phyloP scores from a whole-genome alignment of 495 filamentous ascomycete species.

The Cenococcum geophilum region DNA sequence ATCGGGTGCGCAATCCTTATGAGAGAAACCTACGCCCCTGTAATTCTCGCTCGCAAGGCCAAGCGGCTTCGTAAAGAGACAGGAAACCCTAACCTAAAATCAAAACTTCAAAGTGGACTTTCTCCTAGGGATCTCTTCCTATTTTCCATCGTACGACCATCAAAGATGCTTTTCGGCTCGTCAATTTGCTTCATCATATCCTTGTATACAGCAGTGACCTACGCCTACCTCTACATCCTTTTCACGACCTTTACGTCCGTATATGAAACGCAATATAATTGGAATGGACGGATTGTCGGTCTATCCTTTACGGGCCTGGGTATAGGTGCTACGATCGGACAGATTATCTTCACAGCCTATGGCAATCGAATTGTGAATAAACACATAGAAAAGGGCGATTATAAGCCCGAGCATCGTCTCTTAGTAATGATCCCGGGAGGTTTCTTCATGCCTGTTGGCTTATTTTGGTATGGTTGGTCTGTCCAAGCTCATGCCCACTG shows the following conservation, averaged over 20 bases:
- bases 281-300: slow-evolving; percentile 26
- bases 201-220: slow-evolving; percentile 68
- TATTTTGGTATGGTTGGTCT: slow-evolving; percentile 39
- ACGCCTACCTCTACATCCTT: slow-evolving; percentile 74
- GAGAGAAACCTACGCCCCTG: slow-evolving; percentile 32
- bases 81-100: slow-evolving; percentile 34
- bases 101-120: slow-evolving; percentile 35
- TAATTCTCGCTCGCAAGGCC: slow-evolving; percentile 34
- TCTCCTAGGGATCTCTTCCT: slow-evolving; percentile 37
- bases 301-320: slow-evolving; percentile 37
- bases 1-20: slow-evolving; percentile 26
- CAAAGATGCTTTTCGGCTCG: slow-evolving; percentile 47
- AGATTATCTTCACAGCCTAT: slow-evolving; percentile 26
- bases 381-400: slow-evolving; percentile 21
- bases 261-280: slow-evolving; percentile 50
- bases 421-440: slow-evolving; percentile 29
- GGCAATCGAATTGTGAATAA: slow-evolving; percentile 26
- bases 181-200: slow-evolving; percentile 62
- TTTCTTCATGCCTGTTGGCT: slow-evolving; percentile 30
- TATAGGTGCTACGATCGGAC: slow-evolving; percentile 29
- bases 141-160: slow-evolving; percentile 46
- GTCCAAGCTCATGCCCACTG: slow-evolving; percentile 32
- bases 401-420: slow-evolving; percentile 35
- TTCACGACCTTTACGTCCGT: slow-evolving; percentile 66
- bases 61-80: slow-evolving; percentile 31